Evolutionary conservation across 148 eudicot genomes (phyloP), one percentile per base, ranked within the genome.

Genomic region (Suaeda aralocaspica): DNA sequence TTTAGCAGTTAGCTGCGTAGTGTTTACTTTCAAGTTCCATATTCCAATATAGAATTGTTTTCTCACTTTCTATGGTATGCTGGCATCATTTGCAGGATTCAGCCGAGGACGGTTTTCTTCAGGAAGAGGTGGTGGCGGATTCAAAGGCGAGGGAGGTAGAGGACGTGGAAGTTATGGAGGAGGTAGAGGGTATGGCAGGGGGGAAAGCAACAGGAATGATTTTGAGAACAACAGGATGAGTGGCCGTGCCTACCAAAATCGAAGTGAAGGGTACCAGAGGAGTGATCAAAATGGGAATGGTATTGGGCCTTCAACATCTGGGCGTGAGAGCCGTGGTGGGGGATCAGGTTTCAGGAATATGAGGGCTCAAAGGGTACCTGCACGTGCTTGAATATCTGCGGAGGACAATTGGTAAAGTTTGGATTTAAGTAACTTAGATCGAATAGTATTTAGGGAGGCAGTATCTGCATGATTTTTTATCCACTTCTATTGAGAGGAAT

Each of bases 61-160:
- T 39, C 19, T 46, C 49, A 14, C 3, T 62, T 28, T 19, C 45
- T 11, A 24, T 18, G 36, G 57, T 28, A 15, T 41, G n/a, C 30
- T 1, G 13, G 44, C 25, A 44, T 55, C 26, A 58, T 57, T 24
- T 76, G 78, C 81, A 86, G 90, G 76, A 49, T 78, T 66, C 67
- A 79, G 30, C 45, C 83, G 91, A 41, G 95, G 95, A 55, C 81
- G 97, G 52, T 86, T 76, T 58, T 77, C 77, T 21, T 52, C 75
- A 48, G 88, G 85, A 64, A 87, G 93, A 76, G 88, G 89, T 14
- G 75, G 80, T 41, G 89, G 81, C 59, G 89, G 89, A 44, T 90
- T 82, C 82, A 84, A 90, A 68, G 82, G 80, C 18, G 98, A 94
- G 31, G 96, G 95, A 34, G 74, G 68, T 39, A 81, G 89, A 79